Percentiles rank a stretch among this genome's conserved stretches.
Evolutionary conservation across 1,284 basidiomycete genomes (phyloP).

Genomic region (Schizophyllum amplum): DNA sequence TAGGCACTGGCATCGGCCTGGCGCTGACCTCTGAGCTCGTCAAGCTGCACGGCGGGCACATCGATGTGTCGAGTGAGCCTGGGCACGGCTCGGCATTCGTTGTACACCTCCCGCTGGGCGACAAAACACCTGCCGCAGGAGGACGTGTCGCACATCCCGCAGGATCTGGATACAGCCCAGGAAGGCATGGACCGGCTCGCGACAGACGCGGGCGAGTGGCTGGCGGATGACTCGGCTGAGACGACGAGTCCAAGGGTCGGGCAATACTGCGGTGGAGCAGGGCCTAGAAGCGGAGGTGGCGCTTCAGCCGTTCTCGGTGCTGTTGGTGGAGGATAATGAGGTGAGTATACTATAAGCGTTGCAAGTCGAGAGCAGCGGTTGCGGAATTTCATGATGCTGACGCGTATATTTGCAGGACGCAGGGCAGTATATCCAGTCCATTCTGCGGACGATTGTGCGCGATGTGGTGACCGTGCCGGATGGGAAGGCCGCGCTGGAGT

Average conservation of each 20-base stretch:
- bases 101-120: constrained; percentile 20
- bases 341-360: background rate
- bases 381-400: background rate
- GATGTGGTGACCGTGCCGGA: constrained; percentile 16
- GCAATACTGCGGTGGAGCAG: background rate
- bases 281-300: constrained; percentile 12
- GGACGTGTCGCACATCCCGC: constrained; percentile 15
- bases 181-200: constrained; percentile 21
- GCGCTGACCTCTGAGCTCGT: constrained; percentile 24
- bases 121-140: constrained; percentile 18
- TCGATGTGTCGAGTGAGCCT: constrained; percentile 15
- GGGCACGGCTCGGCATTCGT: constrained; percentile 19
- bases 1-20: constrained; percentile 25
- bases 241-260: constrained; percentile 6
- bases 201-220: constrained; percentile 19
- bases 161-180: constrained; percentile 7
- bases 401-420: too few relatives aligned
- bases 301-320: constrained; percentile 1
- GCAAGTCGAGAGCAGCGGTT: background rate
- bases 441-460: constrained; percentile 23
- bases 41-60: constrained; percentile 19
- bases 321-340: constrained; percentile 19
- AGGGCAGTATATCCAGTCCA: constrained; percentile 15
- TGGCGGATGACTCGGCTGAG: constrained; percentile 13
- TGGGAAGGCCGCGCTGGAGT: constrained; percentile 9